Conservation (phyloP, 176 grass and related monocot genomes). For the Aegilops tauschii region DNA sequence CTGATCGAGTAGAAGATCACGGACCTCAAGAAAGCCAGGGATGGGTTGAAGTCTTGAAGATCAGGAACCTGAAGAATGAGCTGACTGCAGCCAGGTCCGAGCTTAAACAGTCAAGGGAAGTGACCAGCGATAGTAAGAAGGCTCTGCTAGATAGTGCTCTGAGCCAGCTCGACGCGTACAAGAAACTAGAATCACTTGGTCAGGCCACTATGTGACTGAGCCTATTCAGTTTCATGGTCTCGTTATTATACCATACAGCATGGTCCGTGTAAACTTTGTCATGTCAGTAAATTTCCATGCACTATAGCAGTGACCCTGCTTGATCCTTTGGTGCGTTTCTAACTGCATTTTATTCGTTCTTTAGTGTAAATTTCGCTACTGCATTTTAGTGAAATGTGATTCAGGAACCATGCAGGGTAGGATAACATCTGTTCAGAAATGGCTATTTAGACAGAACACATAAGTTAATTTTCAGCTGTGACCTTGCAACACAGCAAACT, state of each 20-base stretch:
- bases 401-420: not conserved
- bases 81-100: constrained; percentile 21
- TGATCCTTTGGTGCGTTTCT: constrained; percentile 6
- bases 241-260: not conserved
- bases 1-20: constrained; percentile 26
- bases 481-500: not conserved
- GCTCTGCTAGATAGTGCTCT: constrained; percentile 3
- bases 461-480: not conserved
- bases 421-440: not conserved
- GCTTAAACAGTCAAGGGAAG: constrained; percentile 18
- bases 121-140: constrained; percentile 18
- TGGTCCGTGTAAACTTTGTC: not conserved
- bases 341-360: not conserved
- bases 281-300: not conserved
- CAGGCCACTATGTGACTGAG: not conserved
- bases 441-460: not conserved
- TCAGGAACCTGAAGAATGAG: constrained; percentile 6
- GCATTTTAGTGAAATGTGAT: not conserved
- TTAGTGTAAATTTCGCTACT: not conserved
- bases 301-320: not conserved
- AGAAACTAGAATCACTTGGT: constrained; percentile 28
- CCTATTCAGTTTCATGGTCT: not conserved
- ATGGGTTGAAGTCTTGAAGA: constrained; percentile 27
- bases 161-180: constrained; percentile 25
- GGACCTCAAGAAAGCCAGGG: constrained; percentile 4